These are phyloP conservation scores for Tremella yokohamensis DNA, from an alignment of 768 basidiomycete species.

Conservation along the genomic window DNA sequence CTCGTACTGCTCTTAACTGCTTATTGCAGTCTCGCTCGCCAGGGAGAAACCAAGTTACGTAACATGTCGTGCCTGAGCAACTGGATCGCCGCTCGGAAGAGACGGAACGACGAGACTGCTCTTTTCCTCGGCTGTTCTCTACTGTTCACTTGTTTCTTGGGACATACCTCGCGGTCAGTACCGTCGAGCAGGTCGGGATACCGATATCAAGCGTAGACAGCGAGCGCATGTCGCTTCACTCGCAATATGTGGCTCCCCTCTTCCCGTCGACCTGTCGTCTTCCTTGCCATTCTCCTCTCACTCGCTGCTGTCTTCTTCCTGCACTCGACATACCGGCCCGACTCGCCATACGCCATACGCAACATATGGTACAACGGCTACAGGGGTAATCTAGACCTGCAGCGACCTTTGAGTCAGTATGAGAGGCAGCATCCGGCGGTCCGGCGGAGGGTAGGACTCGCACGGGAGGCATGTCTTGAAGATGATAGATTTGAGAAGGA, in stretches of 20 bases:
- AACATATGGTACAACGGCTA: conserved; percentile 1
- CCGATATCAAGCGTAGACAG: too few species aligned
- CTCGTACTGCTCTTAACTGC: too few species aligned
- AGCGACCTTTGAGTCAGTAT: neutral
- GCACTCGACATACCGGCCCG: conserved; percentile 18
- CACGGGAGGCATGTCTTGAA: conserved; percentile 20
- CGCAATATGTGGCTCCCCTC: conserved; percentile 11
- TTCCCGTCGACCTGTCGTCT: conserved; percentile 19
- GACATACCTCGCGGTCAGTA: too few species aligned
- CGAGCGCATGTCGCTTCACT: conserved; percentile 9
- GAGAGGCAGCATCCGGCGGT: conserved; percentile 9
- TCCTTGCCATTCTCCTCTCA: conserved; percentile 18
- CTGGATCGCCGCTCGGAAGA: too few species aligned
- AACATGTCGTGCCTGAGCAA: too few species aligned
- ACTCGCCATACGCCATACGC: neutral
- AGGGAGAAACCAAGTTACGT: too few species aligned
- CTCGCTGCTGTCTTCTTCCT: conserved; percentile 19
- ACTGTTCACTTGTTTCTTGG: too few species aligned
- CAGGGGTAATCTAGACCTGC: neutral
- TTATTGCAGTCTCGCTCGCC: too few species aligned
- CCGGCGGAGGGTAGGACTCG: conserved; percentile 15
- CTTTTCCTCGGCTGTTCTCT: too few species aligned
- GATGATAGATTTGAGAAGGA: conserved; percentile 30
- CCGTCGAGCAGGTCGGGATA: too few species aligned
- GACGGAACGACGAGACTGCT: too few species aligned